Percentiles rank a stretch among this genome's conserved stretches.
Evolutionary conservation across 257 asterid genomes (phyloP).

Genomic region (Solanum pennellii): DNA sequence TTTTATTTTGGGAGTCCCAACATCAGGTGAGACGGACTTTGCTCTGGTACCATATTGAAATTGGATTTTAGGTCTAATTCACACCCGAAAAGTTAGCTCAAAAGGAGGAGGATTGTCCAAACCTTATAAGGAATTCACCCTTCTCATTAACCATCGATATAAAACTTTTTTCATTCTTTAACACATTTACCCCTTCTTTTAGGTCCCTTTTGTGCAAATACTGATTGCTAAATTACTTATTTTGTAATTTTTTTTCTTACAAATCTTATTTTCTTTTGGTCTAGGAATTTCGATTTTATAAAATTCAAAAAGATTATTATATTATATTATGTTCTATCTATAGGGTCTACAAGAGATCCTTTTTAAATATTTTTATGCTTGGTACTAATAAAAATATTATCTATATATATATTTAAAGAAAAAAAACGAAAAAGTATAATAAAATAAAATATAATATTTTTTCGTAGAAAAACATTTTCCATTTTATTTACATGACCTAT

Average conservation of each 20-base stretch:
- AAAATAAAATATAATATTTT: not conserved
- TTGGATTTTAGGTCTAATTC: rapidly evolving
- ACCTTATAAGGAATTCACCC: too few species aligned
- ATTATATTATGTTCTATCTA: not conserved
- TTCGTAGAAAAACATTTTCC: not conserved
- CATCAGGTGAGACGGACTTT: rapidly evolving
- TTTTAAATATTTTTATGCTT: not conserved
- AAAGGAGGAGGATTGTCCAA: too few species aligned
- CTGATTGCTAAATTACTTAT: not conserved
- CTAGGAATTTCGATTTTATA: too few species aligned
- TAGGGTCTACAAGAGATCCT: not conserved
- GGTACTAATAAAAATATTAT: not conserved
- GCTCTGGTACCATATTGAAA: too few species aligned
- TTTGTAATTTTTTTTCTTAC: not conserved
- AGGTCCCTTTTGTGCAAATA: not conserved
- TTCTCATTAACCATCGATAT: too few species aligned
- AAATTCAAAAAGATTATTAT: not conserved
- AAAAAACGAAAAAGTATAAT: not conserved
- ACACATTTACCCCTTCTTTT: not conserved
- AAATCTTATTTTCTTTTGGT: not conserved
- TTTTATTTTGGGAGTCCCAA: rapidly evolving
- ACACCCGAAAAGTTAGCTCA: rapidly evolving
- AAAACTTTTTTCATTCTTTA: too few species aligned
- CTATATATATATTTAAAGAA: not conserved
- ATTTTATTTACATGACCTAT: not conserved